Conservation (phyloP, 768 basidiomycete species). For the Pholiota conissans region DNA sequence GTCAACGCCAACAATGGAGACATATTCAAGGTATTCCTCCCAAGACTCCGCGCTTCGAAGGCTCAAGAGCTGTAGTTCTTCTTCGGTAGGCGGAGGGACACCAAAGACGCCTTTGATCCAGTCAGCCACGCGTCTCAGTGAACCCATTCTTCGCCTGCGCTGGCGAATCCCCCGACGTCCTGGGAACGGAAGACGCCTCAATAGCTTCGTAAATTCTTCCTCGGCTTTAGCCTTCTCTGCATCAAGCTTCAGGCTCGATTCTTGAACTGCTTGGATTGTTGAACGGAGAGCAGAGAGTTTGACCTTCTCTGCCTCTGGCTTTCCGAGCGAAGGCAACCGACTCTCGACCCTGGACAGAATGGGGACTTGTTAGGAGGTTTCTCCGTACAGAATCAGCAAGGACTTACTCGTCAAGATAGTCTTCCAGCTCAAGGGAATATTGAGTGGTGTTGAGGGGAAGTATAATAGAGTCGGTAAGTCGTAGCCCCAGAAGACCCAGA, state of each 20-base stretch:
- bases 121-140: conserved; percentile 25
- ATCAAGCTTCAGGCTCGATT: conserved; percentile 56
- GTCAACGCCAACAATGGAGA: conserved; percentile 5
- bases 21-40: conserved; percentile 32
- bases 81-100: conserved; percentile 29
- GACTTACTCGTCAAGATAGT: conserved; percentile 60
- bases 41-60: conserved; percentile 26
- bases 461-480: conserved; percentile 61
- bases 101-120: conserved; percentile 41
- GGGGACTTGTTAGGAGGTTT: not conserved
- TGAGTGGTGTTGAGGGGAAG: conserved; percentile 79
- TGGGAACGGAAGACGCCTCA: conserved; percentile 35
- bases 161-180: conserved; percentile 26
- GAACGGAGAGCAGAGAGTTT: conserved; percentile 45
- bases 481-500: conserved; percentile 62
- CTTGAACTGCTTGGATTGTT: conserved; percentile 47
- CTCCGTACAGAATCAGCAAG: no score
- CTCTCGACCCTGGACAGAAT: conserved; percentile 46
- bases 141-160: conserved; percentile 17
- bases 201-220: conserved; percentile 45
- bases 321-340: conserved; percentile 30
- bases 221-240: conserved; percentile 58
- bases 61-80: conserved; percentile 21
- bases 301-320: conserved; percentile 18
- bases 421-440: conserved; percentile 64